Base-by-base conservation (phyloP, 192 early-diverging fungal species). In the Pilaira anomala region DNA sequence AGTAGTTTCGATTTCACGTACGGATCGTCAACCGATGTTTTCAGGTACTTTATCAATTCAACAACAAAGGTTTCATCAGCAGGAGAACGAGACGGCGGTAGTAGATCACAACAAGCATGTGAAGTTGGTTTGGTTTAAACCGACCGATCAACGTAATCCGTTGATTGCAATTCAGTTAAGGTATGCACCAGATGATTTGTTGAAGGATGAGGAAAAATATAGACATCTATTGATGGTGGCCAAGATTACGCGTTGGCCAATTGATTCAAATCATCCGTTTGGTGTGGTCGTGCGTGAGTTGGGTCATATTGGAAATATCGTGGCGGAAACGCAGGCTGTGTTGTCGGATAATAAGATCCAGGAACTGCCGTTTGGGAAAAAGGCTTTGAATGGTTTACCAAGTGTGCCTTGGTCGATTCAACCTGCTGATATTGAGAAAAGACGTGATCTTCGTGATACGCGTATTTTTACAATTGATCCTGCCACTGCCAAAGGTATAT, bases 401-500 rank as follows among this genome's bases (percentile, higher is more conserved):
- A 46, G 67, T 7, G 60, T 79, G 7, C 93, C 93, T 24, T 94
- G 93, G 92, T 36, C 25, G 7, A 95, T 98, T 59, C 90, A 93
- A 8, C 80, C 73, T 2, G 69, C 66, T 28, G 94, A 97, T 68
- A 60, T 53, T 12, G 71, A 61, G 18, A 66, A 49, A 42, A 83
- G 97, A 50, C 81, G 81, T 9, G 93, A 97, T 66, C 68, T 97
- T 48, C 78, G 91, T 6, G 25, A 66, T 2, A 62, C 74, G 30
- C 84, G 91, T 60, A 86, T 96, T 46, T 97, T 96, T 69, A 90
- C 91, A 6, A 92, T 99, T 65, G 97, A 99, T 73, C 97, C 97
- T n/a, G 68, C 71, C 2, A 88, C 88, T 7, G 89, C 93, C 12
- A 88, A 86, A 9, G n/a, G n/a, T n/a, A n/a, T n/a, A n/a, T n/a